These are phyloP conservation scores for Fusarium chaquense DNA, from an alignment of 2,329 filamentous ascomycete species.

Conservation along the genomic window DNA sequence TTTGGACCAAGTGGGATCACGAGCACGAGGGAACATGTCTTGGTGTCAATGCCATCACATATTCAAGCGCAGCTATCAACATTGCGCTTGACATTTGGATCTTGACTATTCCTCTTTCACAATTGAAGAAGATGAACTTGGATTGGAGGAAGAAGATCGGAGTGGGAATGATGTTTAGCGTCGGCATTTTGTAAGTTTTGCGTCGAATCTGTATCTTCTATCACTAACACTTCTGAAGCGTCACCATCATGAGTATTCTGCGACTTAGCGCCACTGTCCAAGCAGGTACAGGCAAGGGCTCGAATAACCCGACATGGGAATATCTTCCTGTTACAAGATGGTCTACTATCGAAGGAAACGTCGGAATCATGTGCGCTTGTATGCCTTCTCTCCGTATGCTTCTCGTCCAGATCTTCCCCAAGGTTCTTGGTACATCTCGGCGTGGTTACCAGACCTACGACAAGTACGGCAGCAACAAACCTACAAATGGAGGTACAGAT, in stretches of 20 bases:
- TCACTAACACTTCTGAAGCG: conserved; percentile 37
- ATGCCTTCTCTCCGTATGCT: conserved; percentile 54
- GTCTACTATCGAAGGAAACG: conserved; percentile 56
- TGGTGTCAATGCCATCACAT: conserved; percentile 62
- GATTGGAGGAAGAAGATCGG: conserved; percentile 62
- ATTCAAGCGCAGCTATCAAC: conserved; percentile 65
- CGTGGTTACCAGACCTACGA: conserved; percentile 47
- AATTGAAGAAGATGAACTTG: conserved; percentile 57
- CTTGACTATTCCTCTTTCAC: conserved; percentile 62
- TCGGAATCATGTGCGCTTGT: conserved; percentile 56
- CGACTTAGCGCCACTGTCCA: conserved; percentile 52
- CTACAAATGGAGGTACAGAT: conserved; percentile 12
- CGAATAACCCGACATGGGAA: conserved; percentile 53
- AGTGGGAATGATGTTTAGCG: conserved; percentile 63
- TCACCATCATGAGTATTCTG: conserved; percentile 55
- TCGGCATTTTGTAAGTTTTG: conserved; percentile 59
- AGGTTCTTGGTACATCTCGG: conserved; percentile 48
- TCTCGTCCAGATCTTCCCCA: conserved; percentile 56
- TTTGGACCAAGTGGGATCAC: conserved; percentile 66
- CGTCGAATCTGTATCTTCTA: rapidly evolving
- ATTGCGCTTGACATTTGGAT: conserved; percentile 66
- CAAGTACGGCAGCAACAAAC: conserved; percentile 20
- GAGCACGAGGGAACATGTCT: conserved; percentile 58
- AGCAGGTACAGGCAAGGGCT: conserved; percentile 44
- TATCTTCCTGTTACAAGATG: conserved; percentile 50